A percentile compares a stretch with the other conserved stretches of the same genome.
Evolutionary conservation across 2,329 filamentous ascomycete genomes (phyloP).

Genomic region (Penicillium sp.): DNA sequence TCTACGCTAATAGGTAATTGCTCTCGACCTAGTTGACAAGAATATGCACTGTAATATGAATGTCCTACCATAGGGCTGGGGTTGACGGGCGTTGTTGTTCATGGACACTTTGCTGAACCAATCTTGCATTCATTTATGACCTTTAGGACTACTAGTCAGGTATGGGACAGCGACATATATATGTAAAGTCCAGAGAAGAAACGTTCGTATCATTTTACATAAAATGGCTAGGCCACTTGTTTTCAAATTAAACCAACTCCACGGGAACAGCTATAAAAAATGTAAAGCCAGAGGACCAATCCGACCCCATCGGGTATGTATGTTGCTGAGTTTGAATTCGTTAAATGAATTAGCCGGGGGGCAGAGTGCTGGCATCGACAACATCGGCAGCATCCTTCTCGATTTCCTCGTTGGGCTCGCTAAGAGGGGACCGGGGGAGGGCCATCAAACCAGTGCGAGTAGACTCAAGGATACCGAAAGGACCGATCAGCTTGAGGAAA

Average conservation of each 20-base stretch:
- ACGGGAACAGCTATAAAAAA: slow-evolving; percentile 9
- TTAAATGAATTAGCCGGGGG: slow-evolving; percentile 65
- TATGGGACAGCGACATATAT: background rate
- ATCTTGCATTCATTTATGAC: too few species aligned
- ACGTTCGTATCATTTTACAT: slow-evolving; percentile 14
- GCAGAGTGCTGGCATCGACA: slow-evolving; percentile 89
- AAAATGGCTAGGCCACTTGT: slow-evolving; percentile 9
- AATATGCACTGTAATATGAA: too few species aligned
- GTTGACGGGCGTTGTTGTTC: too few species aligned
- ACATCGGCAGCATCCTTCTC: slow-evolving; percentile 90
- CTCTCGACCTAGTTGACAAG: too few species aligned
- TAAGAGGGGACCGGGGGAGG: slow-evolving; percentile 84
- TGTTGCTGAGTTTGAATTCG: slow-evolving; percentile 22
- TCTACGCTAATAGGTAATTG: too few species aligned
- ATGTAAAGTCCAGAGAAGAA: background rate
- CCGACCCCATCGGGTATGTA: slow-evolving; percentile 23
- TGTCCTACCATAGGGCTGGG: too few species aligned
- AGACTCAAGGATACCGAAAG: slow-evolving; percentile 95
- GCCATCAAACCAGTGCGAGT: slow-evolving; percentile 96
- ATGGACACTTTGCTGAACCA: too few species aligned
- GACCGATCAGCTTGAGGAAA: slow-evolving; percentile 90
- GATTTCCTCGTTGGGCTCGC: slow-evolving; percentile 66
- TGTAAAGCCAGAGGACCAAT: slow-evolving; percentile 16
- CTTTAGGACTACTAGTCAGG: too few species aligned
- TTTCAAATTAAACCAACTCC: slow-evolving; percentile 11